Evolutionary conservation across 306 rosid genomes (phyloP), one percentile per base, ranked within the genome.

Genomic region (Clitoria ternatea): DNA sequence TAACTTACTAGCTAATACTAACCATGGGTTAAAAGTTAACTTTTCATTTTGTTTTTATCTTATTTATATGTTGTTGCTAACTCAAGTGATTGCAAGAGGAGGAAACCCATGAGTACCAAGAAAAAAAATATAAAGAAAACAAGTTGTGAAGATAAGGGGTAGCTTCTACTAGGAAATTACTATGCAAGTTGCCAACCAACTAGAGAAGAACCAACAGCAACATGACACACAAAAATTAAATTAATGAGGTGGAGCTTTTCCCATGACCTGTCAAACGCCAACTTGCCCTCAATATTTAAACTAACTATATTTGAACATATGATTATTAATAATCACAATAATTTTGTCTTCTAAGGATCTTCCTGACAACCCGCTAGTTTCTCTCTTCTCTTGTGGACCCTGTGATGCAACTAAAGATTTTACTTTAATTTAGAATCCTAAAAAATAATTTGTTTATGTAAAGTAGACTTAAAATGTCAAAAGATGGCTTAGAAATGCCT

Each of bases 391-490:
- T 14, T 27, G 79, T 66, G 74, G 74, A 14, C 69, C 79, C 61
- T 19, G 12, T 2, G 32, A 22, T 20, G 49, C 72, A 52, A 17
- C 73, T 50, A 75, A 55, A 43, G 23, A 32, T 50, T 14, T 22
- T 44, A 33, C 37, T 22, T 66, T 55, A 30, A 26, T 20, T 48
- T 11, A 30, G 52, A 75, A 55, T 75, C 59, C 9, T 12, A 18
- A 22, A 15, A 29, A 48, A 33, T 26, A 22, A 20, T 7, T 65
- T 55, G 50, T 65, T 65, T 53, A 19, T 23, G 33, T 55, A 55
- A 75, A 66, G 42, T 55, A n/a, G 36, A 52, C 27, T 42, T 65
- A 13, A 54, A 65, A 24, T 63, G 37, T 62, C 78, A 74, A 74
- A 74, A 74, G 73, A 20, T 63, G 63, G 22, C 0, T 50, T 50